Conservation (phyloP, 2,329 filamentous ascomycete genomes). For the Fusarium protoensiforme region DNA sequence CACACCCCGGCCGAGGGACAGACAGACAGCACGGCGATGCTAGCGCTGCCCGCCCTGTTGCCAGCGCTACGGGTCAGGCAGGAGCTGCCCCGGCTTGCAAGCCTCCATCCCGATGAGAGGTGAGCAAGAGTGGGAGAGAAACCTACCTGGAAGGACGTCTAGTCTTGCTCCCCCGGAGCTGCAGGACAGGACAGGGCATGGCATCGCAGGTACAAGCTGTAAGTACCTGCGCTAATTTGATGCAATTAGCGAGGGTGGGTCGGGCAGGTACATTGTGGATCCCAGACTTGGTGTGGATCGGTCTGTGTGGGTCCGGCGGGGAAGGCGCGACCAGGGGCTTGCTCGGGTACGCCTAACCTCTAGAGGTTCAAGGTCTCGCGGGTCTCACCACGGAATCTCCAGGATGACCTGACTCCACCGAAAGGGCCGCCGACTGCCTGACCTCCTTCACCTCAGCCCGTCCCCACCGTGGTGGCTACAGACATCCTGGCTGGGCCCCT, state of each 20-base stretch:
- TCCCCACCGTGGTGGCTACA: slow-evolving; percentile 2
- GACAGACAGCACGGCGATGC: slow-evolving; percentile 11
- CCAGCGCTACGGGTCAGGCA: slow-evolving; percentile 37
- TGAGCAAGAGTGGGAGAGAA: not conserved
- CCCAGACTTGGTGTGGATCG: not conserved
- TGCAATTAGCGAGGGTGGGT: slow-evolving; percentile 25
- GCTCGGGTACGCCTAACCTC: slow-evolving; percentile 45
- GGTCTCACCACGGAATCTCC: slow-evolving; percentile 41
- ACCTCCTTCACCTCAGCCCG: slow-evolving; percentile 11
- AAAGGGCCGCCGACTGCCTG: slow-evolving; percentile 2
- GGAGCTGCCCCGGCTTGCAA: slow-evolving; percentile 14
- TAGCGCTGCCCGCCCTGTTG: slow-evolving; percentile 37
- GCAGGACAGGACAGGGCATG: slow-evolving; percentile 21
- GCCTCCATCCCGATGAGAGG: slow-evolving; percentile 15
- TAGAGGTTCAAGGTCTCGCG: slow-evolving; percentile 44
- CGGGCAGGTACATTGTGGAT: not conserved
- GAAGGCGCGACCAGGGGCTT: slow-evolving; percentile 29
- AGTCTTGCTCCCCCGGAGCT: slow-evolving; percentile 13
- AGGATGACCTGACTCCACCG: slow-evolving; percentile 27
- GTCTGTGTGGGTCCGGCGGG: slow-evolving; percentile 15
- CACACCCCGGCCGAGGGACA: slow-evolving; percentile 5
- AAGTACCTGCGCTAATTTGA: slow-evolving; percentile 11
- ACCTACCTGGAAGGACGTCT: not conserved
- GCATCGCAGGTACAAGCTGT: not conserved
- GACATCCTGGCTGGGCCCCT: slow-evolving; percentile 15